Conservation (phyloP, 2,329 filamentous ascomycete genomes). For the Paradendryphiella salina region DNA sequence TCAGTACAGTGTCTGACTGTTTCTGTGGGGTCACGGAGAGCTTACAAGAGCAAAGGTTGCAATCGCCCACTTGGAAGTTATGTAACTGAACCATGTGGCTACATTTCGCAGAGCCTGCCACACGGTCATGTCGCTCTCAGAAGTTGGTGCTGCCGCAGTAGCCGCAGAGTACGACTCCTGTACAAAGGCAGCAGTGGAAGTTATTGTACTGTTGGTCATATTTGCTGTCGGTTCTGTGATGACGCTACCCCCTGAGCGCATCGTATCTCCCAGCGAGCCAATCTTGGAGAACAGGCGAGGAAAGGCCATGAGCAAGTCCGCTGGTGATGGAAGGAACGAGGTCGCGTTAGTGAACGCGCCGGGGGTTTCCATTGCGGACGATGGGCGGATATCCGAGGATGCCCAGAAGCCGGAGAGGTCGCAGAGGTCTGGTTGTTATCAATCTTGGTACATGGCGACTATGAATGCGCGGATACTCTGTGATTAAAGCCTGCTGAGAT, state of each 20-base stretch:
- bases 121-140: conserved; percentile 47
- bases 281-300: conserved; percentile 71
- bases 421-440: conserved; percentile 1
- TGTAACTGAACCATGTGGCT: conserved; percentile 84
- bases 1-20: conserved; percentile 3
- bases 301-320: conserved; percentile 69
- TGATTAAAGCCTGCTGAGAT: neutral
- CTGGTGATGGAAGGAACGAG: conserved; percentile 60
- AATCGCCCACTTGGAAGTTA: conserved; percentile 71
- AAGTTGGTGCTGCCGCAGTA: conserved; percentile 42
- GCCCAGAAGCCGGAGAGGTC: neutral
- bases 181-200: conserved; percentile 46
- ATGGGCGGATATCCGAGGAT: conserved; percentile 17
- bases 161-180: conserved; percentile 48
- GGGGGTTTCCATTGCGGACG: conserved; percentile 28
- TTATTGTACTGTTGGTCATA: conserved; percentile 48
- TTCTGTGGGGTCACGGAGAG: neutral
- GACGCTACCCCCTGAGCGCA: conserved; percentile 60
- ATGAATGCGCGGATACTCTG: neutral
- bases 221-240: conserved; percentile 63
- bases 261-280: conserved; percentile 63
- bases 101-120: conserved; percentile 66
- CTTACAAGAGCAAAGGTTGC: conserved; percentile 77
- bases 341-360: conserved; percentile 40
- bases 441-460: conserved; percentile 4